Evolutionary conservation across 2,329 filamentous ascomycete genomes (phyloP).

Genomic region (Myriosclerotinia duriaeana): DNA sequence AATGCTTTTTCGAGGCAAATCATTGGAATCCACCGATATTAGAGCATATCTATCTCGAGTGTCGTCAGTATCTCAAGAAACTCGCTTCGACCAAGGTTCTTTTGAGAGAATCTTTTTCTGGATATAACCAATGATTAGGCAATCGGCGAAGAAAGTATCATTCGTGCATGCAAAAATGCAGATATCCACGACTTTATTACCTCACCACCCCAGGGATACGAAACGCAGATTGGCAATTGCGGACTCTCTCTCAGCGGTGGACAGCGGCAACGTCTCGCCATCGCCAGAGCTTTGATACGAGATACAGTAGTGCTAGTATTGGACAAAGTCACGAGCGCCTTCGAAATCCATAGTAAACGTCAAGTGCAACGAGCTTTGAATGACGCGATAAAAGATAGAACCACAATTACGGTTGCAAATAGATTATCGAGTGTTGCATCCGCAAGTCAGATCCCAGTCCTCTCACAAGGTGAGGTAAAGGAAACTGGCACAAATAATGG

Average conservation of each 20-base stretch:
- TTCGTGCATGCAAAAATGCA: background rate
- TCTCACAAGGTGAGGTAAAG: background rate
- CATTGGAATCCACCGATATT: constrained; percentile 47
- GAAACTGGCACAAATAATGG: background rate
- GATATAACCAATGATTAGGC: background rate
- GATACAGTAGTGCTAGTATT: background rate
- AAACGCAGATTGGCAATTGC: constrained; percentile 1
- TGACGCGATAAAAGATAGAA: background rate
- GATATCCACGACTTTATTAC: background rate
- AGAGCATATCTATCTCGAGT: constrained; percentile 52
- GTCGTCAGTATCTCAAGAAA: constrained; percentile 58
- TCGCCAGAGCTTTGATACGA: constrained; percentile 1
- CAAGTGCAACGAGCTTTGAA: background rate
- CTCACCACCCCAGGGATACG: background rate
- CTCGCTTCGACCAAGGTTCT: constrained; percentile 57
- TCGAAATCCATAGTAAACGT: constrained; percentile 3
- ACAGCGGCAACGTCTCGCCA: constrained; percentile 4
- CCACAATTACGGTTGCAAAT: constrained; percentile 2
- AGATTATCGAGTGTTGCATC: background rate
- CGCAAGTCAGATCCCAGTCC: background rate
- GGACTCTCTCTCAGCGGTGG: background rate
- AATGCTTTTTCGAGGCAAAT: constrained; percentile 35
- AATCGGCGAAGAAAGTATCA: background rate
- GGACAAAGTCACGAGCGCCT: constrained; percentile 1
- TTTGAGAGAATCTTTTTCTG: constrained; percentile 52